phyloP scores from a whole-genome alignment of 331 rosid species.

The Malus hybrid region DNA sequence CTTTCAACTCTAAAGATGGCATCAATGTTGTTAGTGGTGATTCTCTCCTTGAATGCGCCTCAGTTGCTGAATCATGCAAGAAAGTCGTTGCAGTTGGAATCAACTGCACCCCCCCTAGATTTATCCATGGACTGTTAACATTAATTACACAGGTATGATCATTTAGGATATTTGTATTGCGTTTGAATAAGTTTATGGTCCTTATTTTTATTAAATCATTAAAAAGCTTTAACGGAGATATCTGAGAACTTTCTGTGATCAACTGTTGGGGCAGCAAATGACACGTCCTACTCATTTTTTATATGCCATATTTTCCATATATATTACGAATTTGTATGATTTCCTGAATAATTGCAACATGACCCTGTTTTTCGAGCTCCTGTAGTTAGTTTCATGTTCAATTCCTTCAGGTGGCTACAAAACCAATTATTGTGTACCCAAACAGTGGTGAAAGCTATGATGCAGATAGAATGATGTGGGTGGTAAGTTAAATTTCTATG shows the following conservation, averaged over 20 bases:
- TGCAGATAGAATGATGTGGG: conserved; percentile 62
- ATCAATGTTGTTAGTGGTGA: conserved; percentile 85
- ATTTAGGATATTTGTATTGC: conserved; percentile 5
- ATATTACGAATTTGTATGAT: not conserved
- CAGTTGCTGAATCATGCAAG: conserved; percentile 75
- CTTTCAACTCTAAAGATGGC: conserved; percentile 95
- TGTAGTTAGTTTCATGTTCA: conserved; percentile 3
- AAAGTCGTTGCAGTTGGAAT: conserved; percentile 77
- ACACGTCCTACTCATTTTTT: not conserved
- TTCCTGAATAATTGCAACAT: not conserved
- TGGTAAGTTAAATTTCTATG: conserved; percentile 47
- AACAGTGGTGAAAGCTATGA: conserved; percentile 94
- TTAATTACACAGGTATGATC: conserved; percentile 57
- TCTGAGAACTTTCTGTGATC: not conserved
- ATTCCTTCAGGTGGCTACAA: conserved; percentile 68
- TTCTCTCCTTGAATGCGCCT: conserved; percentile 59
- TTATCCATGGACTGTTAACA: conserved; percentile 59
- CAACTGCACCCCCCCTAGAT: conserved; percentile 97
- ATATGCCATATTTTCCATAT: not conserved
- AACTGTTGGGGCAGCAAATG: not conserved
- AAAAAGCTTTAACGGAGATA: not conserved
- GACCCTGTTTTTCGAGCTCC: conserved; percentile 4
- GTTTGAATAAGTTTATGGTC: not conserved
- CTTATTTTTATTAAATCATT: not conserved
- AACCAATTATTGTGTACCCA: conserved; percentile 80